Percentiles rank a stretch among this genome's conserved stretches.
phyloP scores from a whole-genome alignment of 768 basidiomycete species.

The Naematelia encephala region DNA sequence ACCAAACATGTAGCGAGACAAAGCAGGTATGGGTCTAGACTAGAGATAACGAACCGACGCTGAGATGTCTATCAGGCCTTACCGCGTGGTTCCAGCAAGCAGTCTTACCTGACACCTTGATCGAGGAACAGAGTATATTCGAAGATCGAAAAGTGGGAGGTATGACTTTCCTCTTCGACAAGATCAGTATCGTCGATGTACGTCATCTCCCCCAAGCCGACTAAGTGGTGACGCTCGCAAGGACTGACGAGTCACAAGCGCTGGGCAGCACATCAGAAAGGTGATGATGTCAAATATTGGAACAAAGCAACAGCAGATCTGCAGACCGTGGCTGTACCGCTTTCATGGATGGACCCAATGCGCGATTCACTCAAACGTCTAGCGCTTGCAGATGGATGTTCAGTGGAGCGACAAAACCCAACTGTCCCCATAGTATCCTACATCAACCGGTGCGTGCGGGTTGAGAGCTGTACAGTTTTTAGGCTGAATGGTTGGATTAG shows the following conservation, averaged over 20 bases:
- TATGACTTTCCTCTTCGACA: slow-evolving; percentile 31
- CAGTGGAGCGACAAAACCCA: slow-evolving; percentile 15
- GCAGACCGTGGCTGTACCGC: slow-evolving; percentile 12
- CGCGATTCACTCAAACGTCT: slow-evolving; percentile 17
- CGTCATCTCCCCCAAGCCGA: neutral
- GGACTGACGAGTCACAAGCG: slow-evolving; percentile 18
- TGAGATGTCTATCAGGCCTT: slow-evolving; percentile 29
- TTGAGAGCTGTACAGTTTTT: neutral
- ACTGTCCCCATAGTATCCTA: slow-evolving; percentile 36
- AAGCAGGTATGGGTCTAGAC: neutral
- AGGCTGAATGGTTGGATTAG: neutral
- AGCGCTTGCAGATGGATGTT: slow-evolving; percentile 17
- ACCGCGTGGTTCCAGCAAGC: slow-evolving; percentile 36
- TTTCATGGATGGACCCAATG: slow-evolving; percentile 36
- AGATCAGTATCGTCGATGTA: slow-evolving; percentile 8
- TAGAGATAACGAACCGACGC: neutral
- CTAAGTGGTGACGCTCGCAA: neutral
- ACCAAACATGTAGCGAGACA: neutral
- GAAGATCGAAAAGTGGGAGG: slow-evolving; percentile 22
- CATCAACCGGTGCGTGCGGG: slow-evolving; percentile 27
- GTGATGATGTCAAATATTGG: slow-evolving; percentile 20
- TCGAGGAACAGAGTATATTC: slow-evolving; percentile 35
- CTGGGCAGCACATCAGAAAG: slow-evolving; percentile 26
- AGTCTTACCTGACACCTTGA: slow-evolving; percentile 27
- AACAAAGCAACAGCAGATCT: slow-evolving; percentile 41